Evolutionary conservation across 78 protist genomes (phyloP), one percentile per base, ranked within the genome.

Genomic region (Dictyostelium brefeldianum): DNA sequence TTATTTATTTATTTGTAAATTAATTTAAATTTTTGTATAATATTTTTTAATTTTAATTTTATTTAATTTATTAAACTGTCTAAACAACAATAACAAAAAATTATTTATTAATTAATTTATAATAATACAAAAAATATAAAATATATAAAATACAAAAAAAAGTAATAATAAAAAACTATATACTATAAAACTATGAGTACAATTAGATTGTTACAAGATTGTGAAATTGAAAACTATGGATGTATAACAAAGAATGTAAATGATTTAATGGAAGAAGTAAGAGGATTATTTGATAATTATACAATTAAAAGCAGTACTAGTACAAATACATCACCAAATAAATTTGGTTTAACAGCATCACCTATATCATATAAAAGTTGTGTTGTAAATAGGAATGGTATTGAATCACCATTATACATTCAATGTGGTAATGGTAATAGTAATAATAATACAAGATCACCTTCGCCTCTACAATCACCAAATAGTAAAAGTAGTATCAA

Each of bases 191-290:
- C 9, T 25, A 71, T 71, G 78, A 71, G 78, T 71, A 6, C 46
- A 22, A 80, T 36, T 41, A 69, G 90, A 83, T 48, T 83, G 36
- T 22, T 83, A 53, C 90, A 83, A 53, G 90, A 83, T 71, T 6
- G 29, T 41, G 90, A 83, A 43, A 71, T 83, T 53, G 90, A 83
- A 56, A 71, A 69, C 6, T 83, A 83, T 83, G 90, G 90, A 31
- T 36, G 5, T 3, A 53, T 81, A 31, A 5, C 90, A 25, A 69
- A 71, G 14, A 18, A 41, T 56, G 18, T 83, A 20, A 29, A 54
- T 36, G 81, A 83, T 7, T 67, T 83, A 15, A 69, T 83, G 62
- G 90, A 83, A 25, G 81, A 83, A 22, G 90, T 71, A 7, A 83
- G 80, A 56, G n/a, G 41, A 53, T 22, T 69, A 5, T 27, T 83